Evolutionary conservation across 352 stramenopile species (phyloP).

Genomic region (Pythium phragmitis): DNA sequence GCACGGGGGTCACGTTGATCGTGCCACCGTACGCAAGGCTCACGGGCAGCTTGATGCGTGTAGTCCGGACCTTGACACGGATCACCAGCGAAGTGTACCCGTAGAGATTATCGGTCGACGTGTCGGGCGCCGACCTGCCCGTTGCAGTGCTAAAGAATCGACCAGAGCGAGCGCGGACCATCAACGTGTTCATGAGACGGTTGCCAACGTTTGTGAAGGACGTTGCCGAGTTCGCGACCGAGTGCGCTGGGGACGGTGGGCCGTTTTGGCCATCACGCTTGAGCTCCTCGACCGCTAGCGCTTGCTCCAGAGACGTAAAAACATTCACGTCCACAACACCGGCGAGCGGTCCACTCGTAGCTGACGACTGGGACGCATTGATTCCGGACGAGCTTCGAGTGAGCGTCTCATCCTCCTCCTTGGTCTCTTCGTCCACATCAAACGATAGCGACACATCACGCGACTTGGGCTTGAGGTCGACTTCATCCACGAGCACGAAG

Average conservation of each 20-base stretch:
- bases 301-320: constrained; percentile 73
- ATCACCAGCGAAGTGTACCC: constrained; percentile 75
- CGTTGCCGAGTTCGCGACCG: constrained; percentile 28
- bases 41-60: constrained; percentile 66
- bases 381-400: constrained; percentile 32
- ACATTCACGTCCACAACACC: constrained; percentile 84
- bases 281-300: constrained; percentile 43
- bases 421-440: constrained; percentile 66
- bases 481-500: constrained; percentile 79
- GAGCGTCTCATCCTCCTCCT: constrained; percentile 35
- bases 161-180: constrained; percentile 55
- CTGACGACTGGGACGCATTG: constrained; percentile 31
- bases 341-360: constrained; percentile 43
- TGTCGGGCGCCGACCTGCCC: constrained; percentile 23
- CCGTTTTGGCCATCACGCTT: constrained; percentile 19
- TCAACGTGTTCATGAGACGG: constrained; percentile 66
- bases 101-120: constrained; percentile 48
- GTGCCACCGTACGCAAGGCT: constrained; percentile 53
- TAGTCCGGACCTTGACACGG: constrained; percentile 75
- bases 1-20: constrained; percentile 68
- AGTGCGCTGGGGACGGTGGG: constrained; percentile 34
- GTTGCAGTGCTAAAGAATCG: constrained; percentile 47
- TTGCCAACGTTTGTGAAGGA: constrained; percentile 72
- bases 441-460: constrained; percentile 60
- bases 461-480: constrained; percentile 45